phyloP scores from a whole-genome alignment of 2,329 filamentous ascomycete genomes.

The Paecilomyces sp. region DNA sequence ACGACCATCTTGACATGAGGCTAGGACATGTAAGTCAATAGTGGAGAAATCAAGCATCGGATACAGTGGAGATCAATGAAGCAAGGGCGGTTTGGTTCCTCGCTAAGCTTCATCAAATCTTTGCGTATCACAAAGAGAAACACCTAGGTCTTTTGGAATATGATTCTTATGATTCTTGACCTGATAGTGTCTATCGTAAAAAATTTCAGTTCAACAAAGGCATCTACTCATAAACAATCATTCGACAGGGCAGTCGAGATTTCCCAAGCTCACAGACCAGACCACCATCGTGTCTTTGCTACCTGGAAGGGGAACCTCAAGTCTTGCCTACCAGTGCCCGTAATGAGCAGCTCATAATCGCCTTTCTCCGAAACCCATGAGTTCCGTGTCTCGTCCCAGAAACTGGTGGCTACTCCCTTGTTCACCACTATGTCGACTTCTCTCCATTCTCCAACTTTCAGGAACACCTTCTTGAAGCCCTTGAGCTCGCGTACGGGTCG shows the following conservation, averaged over 20 bases:
- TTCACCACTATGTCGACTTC: conserved; percentile 48
- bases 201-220: background rate
- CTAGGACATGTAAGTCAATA: no score
- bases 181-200: background rate
- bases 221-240: background rate
- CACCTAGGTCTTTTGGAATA: background rate
- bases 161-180: background rate
- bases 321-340: conserved; percentile 45
- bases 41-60: no score
- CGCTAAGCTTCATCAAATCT: no score
- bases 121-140: no score
- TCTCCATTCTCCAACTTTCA: conserved; percentile 55
- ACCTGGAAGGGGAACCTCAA: conserved; percentile 51
- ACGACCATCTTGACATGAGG: no score
- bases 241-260: background rate
- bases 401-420: conserved; percentile 60
- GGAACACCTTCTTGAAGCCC: conserved; percentile 57
- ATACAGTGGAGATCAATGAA: no score
- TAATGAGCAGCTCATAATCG: conserved; percentile 57
- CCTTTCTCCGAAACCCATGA: conserved; percentile 63
- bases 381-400: conserved; percentile 61
- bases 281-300: conserved; percentile 60
- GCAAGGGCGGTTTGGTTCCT: no score
- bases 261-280: conserved; percentile 44
- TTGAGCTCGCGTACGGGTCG: conserved; percentile 56